Evolutionary conservation across 768 basidiomycete species (phyloP).

Genomic region (Phlebiopsis flavidoalba): DNA sequence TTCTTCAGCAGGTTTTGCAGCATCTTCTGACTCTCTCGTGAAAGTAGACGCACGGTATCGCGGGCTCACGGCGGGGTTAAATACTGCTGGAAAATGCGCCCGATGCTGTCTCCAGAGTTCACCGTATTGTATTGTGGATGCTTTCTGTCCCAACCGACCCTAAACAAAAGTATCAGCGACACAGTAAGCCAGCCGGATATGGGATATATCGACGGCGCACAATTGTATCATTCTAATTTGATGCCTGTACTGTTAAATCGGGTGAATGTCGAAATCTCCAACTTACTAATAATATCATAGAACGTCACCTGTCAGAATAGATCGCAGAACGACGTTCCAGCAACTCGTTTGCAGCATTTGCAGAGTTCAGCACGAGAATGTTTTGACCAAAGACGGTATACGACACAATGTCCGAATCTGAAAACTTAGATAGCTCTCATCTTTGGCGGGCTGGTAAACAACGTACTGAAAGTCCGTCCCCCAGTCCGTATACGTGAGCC

Average conservation of each 20-base stretch:
- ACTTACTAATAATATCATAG: background rate
- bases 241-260: background rate
- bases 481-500: background rate
- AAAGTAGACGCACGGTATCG: constrained; percentile 18
- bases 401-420: background rate
- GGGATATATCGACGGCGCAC: background rate
- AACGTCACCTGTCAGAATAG: constrained; percentile 26
- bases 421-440: too few species aligned
- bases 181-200: background rate
- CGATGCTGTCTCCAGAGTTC: constrained; percentile 4
- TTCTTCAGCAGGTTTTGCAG: constrained; percentile 21
- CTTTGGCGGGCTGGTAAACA: too few species aligned
- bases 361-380: constrained; percentile 28
- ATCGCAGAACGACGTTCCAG: constrained; percentile 28
- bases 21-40: constrained; percentile 21
- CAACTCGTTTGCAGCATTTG: constrained; percentile 26
- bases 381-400: constrained; percentile 8
- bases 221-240: constrained; percentile 17
- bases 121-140: constrained; percentile 7
- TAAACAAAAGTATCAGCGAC: background rate
- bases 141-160: constrained; percentile 2
- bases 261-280: background rate
- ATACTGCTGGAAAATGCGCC: constrained; percentile 2
- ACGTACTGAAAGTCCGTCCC: background rate
- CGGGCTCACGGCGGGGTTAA: constrained; percentile 5